These are phyloP conservation scores for Fusarium aywerte DNA, from an alignment of 2,329 filamentous ascomycete genomes.

Conservation along the genomic window DNA sequence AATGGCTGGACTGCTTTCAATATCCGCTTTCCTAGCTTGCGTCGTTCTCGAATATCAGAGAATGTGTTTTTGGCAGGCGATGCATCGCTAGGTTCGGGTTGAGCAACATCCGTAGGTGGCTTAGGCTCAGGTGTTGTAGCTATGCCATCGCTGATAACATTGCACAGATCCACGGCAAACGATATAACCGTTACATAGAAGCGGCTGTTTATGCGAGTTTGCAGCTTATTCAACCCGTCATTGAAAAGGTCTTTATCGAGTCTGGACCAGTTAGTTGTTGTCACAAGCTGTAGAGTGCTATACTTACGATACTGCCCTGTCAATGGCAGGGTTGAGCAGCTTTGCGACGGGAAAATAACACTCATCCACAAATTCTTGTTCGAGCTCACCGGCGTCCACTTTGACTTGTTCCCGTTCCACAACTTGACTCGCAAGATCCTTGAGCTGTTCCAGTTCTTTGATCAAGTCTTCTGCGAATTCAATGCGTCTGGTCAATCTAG, in stretches of 20 bases:
- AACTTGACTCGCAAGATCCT: constrained; percentile 73
- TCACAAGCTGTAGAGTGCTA: constrained; percentile 23
- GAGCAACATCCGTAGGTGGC: constrained; percentile 42
- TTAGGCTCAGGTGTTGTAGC: constrained; percentile 53
- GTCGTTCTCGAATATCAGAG: constrained; percentile 80
- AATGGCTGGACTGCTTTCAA: constrained; percentile 83
- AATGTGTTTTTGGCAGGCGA: constrained; percentile 64
- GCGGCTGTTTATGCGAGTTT: constrained; percentile 63
- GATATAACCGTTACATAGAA: constrained; percentile 68
- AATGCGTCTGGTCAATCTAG: constrained; percentile 82
- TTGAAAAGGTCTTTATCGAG: constrained; percentile 73
- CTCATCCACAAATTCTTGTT: constrained; percentile 83
- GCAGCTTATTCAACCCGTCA: constrained; percentile 61
- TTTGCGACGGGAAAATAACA: constrained; percentile 91
- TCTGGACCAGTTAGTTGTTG: constrained; percentile 59
- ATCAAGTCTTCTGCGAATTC: constrained; percentile 84
- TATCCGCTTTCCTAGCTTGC: constrained; percentile 88
- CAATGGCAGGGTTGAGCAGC: constrained; percentile 79
- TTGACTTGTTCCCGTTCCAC: constrained; percentile 82
- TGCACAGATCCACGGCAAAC: constrained; percentile 67
- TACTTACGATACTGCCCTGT: constrained; percentile 83
- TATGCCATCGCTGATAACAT: constrained; percentile 65
- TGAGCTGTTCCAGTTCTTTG: constrained; percentile 80
- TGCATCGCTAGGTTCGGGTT: constrained; percentile 55
- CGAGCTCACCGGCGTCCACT: constrained; percentile 77